A percentile compares a stretch with the other conserved stretches of the same genome.
phyloP scores from a whole-genome alignment of 2,329 filamentous ascomycete genomes.

The Colletotrichum coccodes region DNA sequence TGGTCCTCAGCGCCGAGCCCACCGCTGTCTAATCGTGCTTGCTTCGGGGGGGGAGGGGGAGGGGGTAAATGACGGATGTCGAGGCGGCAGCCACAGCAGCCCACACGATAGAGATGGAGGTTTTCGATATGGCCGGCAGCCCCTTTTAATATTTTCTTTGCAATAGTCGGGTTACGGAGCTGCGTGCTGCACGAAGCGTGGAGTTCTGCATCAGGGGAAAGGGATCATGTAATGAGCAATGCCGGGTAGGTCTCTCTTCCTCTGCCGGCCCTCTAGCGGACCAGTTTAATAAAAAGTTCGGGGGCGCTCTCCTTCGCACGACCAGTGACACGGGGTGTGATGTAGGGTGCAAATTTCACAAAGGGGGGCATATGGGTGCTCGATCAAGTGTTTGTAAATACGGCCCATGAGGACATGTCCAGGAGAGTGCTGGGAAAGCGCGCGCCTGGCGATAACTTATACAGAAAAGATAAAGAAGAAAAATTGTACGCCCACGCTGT shows the following conservation, averaged over 20 bases:
- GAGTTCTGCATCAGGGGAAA: background rate
- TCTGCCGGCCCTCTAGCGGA: background rate
- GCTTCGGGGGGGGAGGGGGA: background rate
- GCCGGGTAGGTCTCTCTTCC: background rate
- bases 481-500: background rate
- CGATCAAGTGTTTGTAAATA: background rate
- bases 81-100: background rate
- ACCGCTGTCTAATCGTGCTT: background rate
- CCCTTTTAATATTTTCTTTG: background rate
- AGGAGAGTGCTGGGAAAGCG: background rate
- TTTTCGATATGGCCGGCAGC: background rate
- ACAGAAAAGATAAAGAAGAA: background rate
- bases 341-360: no score
- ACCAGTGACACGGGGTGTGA: background rate
- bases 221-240: background rate
- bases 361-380: background rate
- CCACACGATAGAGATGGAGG: background rate
- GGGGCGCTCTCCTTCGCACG: no score
- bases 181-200: background rate
- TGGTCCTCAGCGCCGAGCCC: constrained; percentile 14
- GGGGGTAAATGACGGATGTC: background rate
- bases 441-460: background rate
- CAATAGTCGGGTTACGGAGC: background rate
- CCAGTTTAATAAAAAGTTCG: background rate
- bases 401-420: background rate